Evolutionary conservation across 176 grass and related monocot species (phyloP), one percentile per base, ranked within the genome.

Genomic region (Oryza nivara): DNA sequence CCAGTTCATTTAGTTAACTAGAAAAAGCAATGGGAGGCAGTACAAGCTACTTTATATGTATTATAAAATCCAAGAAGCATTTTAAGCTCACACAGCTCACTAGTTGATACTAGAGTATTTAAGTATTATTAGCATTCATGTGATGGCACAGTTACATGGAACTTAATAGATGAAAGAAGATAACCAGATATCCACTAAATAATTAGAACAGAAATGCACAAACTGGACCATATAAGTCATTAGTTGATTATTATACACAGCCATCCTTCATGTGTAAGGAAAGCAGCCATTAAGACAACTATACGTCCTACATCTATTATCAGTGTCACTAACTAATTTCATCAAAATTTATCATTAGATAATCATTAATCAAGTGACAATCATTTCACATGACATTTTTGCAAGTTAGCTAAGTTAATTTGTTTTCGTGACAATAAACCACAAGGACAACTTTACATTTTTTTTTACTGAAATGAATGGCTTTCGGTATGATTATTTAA

Each of bases 401-500:
- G n/a, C 22, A 58, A 67, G 34, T 43, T 74, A 78, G 11, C 22
- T 72, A 84, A 78, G 46, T 46, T 79, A 67, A 14, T 52, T 14
- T 25, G 52, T 76, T 65, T 14, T 10, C 19, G 5, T 72, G 45
- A 51, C 35, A 47, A 51, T 43, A 47, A 90, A 75, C 49, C 65
- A 70, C 28, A 75, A 22, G 16, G 76, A 78, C 35, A 44, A 20
- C n/a, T 80, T 83, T 49, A 82, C 2, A 32, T 47, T 51, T 9
- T 51, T 9, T 17, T 56, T 78, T 60, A 78, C 43, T 23, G 56
- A 19, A 58, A 82, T 67, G 4, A 73, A 36, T 75, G 61, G 26
- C 6, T 76, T 81, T 61, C 35, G 35, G 40, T 86, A 79, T 64
- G 41, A 87, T 80, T 65, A 80, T 75, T 63, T 13, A 46, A 67